phyloP scores from a whole-genome alignment of 495 filamentous ascomycete genomes.

The Oidiodendron maius region DNA sequence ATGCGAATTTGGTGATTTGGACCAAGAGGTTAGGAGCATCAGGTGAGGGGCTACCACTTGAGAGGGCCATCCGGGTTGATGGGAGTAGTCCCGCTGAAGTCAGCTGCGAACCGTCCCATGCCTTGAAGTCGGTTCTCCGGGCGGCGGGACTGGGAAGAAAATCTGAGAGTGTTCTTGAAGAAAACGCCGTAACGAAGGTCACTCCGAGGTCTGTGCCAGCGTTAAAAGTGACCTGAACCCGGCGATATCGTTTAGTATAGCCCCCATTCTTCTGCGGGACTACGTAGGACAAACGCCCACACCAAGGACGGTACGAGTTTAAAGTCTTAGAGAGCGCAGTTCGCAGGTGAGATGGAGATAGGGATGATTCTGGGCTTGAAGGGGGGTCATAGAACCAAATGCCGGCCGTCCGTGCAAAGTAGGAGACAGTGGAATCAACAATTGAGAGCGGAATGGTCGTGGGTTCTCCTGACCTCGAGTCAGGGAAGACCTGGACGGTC shows the following conservation, averaged over 20 bases:
- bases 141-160: constrained; percentile 12
- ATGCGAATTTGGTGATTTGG: constrained; percentile 18
- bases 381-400: constrained; percentile 33
- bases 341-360: constrained; percentile 24
- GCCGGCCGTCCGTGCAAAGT: constrained; percentile 29
- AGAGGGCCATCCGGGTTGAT: constrained; percentile 12
- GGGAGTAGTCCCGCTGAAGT: constrained; percentile 11
- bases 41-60: neutral
- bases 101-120: constrained; percentile 14
- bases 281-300: constrained; percentile 26
- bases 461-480: neutral
- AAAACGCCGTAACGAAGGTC: constrained; percentile 26
- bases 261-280: constrained; percentile 15
- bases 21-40: constrained; percentile 18
- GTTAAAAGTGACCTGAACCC: constrained; percentile 30
- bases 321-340: constrained; percentile 28
- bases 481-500: constrained; percentile 9
- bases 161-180: constrained; percentile 10
- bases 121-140: constrained; percentile 6
- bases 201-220: constrained; percentile 29
- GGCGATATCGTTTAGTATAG: constrained; percentile 29
- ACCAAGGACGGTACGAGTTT: constrained; percentile 30
- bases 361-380: constrained; percentile 11
- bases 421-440: constrained; percentile 27
- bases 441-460: constrained; percentile 28